These are phyloP conservation scores for Plasmodium relictum DNA, from an alignment of 169 alveolate genomes.

Conservation along the genomic window DNA sequence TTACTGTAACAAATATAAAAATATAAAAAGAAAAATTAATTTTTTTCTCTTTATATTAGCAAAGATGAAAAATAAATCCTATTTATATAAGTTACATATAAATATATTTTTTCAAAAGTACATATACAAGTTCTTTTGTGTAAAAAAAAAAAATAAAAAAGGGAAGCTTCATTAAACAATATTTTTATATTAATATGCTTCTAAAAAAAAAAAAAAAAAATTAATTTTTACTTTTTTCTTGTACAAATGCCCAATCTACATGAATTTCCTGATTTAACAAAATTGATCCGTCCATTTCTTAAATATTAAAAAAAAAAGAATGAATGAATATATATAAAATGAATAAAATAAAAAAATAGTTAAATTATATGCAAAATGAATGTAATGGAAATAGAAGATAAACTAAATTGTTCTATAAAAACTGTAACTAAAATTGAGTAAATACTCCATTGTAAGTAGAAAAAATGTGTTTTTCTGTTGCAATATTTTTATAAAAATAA, in stretches of 20 bases:
- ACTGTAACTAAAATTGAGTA: constrained; percentile 12
- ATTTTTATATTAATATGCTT: neutral
- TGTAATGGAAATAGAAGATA: neutral
- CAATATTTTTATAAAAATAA: neutral
- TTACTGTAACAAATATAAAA: no score
- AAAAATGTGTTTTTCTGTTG: neutral
- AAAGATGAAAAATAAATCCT: no score
- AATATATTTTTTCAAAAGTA: neutral
- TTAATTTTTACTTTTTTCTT: constrained; percentile 68
- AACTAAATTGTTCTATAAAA: neutral
- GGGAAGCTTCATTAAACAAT: neutral
- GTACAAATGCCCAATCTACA: constrained; percentile 80
- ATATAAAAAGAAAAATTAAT: no score
- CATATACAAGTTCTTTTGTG: neutral
- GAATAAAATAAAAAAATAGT: no score
- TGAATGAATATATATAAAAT: neutral
- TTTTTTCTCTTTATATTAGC: no score
- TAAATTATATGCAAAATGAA: neutral
- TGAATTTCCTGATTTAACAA: constrained; percentile 70
- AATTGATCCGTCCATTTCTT: constrained; percentile 77
- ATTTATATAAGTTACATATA: neutral
- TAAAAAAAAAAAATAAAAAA: neutral
- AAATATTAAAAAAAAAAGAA: constrained; percentile 34
- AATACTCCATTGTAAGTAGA: no score
- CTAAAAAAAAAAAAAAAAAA: neutral